phyloP scores from a whole-genome alignment of 2,329 filamentous ascomycete genomes.

The Aspergillus hortae region DNA sequence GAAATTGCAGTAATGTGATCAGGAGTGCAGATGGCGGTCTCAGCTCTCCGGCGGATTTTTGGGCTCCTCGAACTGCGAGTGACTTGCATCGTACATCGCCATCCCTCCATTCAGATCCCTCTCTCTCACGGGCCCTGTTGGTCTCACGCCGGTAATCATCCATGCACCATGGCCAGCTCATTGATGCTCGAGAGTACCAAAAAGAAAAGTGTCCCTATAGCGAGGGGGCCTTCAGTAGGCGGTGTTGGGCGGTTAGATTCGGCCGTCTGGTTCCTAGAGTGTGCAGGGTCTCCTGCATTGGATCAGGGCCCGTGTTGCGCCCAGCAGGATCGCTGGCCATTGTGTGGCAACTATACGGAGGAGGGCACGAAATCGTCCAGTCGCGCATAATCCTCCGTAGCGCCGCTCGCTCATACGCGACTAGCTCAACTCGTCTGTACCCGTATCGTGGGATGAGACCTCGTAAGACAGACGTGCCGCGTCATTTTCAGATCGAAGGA shows the following conservation, averaged over 20 bases:
- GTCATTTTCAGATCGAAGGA: background rate
- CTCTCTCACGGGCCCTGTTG: background rate
- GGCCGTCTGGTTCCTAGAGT: background rate
- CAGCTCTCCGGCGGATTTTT: background rate
- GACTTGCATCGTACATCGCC: background rate
- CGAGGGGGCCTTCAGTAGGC: too few species aligned
- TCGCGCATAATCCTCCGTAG: background rate
- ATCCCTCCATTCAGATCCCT: background rate
- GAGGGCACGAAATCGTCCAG: background rate
- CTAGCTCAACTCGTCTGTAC: background rate
- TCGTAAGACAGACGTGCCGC: background rate
- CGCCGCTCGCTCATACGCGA: background rate
- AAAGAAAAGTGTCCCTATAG: too few species aligned
- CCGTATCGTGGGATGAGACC: background rate
- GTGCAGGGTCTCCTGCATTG: conserved; percentile 10
- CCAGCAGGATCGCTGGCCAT: background rate
- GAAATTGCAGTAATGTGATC: background rate
- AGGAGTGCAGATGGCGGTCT: background rate
- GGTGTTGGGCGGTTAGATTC: conserved; percentile 1
- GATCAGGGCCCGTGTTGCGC: conserved; percentile 10
- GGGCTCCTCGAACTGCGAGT: background rate
- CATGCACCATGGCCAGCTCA: too few species aligned
- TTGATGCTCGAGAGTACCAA: too few species aligned
- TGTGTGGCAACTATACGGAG: background rate
- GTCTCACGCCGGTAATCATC: too few species aligned